Evolutionary conservation across 768 basidiomycete genomes (phyloP), one percentile per base, ranked within the genome.

Genomic region (Boletus rubescentipes): DNA sequence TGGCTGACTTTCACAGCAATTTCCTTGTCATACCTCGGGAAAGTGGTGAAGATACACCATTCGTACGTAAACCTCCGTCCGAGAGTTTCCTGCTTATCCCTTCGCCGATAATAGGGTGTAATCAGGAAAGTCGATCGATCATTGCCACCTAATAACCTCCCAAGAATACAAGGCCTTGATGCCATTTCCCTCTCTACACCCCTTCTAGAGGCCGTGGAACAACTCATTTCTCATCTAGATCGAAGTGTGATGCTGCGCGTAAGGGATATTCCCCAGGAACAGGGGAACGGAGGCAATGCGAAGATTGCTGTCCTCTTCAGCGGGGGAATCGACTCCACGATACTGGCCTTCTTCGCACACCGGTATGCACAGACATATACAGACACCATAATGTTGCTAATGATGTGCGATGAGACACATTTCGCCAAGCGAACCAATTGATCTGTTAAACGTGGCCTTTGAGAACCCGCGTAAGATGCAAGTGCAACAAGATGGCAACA

Each of bases 321-420:
- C 35, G 97, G 97, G 30, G 97, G 97, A 0, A 92, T 99, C 40
- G 97, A 99, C 67, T 98, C 87, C 11, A 87, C 95, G 1, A 74
- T 91, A 37, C 63, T 98, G 8, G 84, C 95, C 0, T 87, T 82
- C 63, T 75, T 99, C 6, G 89, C 93, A 1, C 81, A 95, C 63
- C 76, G 75, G 88, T 91, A 63, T 47, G 80, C 64, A 30, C 26
- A 35, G 15, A 34, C 12, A 26, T 39, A 8, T 12, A 31, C 34
- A 16, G 31, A 7, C 41, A 31, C 40, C 15, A 16, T 18, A 20
- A 47, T 8, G 12, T 8, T 45, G 3, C 41, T 53, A 23, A 48
- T 38, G 18, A 37, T 35, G 47, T 49, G 55, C 49, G 41, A 41
- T 21, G 55, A 95, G 93, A 54, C 82, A 91, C 66, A 67, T 93